Base-by-base conservation (phyloP, 116 monocot genomes). In the Thalassia testudinum region DNA sequence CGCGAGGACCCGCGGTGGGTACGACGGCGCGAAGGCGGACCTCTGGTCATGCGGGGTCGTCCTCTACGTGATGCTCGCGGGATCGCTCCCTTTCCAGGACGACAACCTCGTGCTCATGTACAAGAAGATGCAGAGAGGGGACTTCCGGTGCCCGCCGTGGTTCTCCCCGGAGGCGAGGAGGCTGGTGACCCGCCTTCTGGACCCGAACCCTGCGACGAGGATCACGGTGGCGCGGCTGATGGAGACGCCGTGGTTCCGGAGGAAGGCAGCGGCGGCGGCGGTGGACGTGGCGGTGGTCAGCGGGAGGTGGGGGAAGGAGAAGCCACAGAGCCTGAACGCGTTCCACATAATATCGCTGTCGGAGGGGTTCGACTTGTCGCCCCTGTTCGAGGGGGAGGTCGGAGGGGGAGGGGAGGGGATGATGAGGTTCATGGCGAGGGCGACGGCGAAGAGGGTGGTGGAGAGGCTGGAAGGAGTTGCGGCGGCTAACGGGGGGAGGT, bases 11-110 rank as follows among this genome's bases (percentile, higher is more conserved):
- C 57, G 54, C 34, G 52, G 52, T 28, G 69, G 73, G 2, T 78
- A 78, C 58, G 78, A 78, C 24, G 78, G 78, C 1, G 56, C 58
- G 16, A 66, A 65, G 58, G 56, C 78, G 12, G 78, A 78, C 50
- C 21, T 73, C 0, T 78, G 78, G 78, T 73, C 78, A 2, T 78
- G 73, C 30, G 78, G 78, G 1, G 72, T 78, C 49, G 62, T 78
- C 52, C 69, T 78, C 45, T 78, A 52, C 24, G 72, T 68, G 1
- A 63, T 73, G 1, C 69, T 78, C 40, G 72, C 72, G 22, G 78
- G 78, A 12, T 72, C 57, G 38, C 68, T 78, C 11, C 78, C 72
- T 7, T 78, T 78, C 47, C 61, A 62, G 30, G 72, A 69, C 26
- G 70, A 63, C 15, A 73, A 73, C 50, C 18, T 73, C 13, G 37